Evolutionary conservation across 768 basidiomycete species (phyloP), one percentile per base, ranked within the genome.

Genomic region (Favolaschia claudopus): DNA sequence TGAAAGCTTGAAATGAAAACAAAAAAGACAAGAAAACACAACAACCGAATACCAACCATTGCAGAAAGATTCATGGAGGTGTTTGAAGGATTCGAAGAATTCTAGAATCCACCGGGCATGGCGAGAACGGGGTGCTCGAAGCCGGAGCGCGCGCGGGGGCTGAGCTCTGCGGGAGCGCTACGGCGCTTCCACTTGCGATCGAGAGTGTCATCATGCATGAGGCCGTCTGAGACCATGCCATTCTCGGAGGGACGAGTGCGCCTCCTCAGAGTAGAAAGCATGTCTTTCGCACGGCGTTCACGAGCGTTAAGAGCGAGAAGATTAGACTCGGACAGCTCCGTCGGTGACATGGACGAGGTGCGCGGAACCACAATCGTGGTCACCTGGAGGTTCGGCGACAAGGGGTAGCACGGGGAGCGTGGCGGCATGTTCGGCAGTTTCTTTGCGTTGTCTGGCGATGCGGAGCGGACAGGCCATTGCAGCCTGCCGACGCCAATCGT

Each of bases 111-210:
- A 29, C 86, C 87, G 6, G 85, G 83, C 59, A 87, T 69, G 12
- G 78, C 72, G 39, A 91, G 79, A 40, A 85, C 78, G 14, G 85
- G 84, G 67, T 86, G 85, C 63, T 81, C 75, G 68, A 89, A 89
- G 37, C 84, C 86, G 39, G 68, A 61, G 51, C 88, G 86, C 43
- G 77, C 74, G 39, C 77, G 70, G 19, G 76, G 74, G 57, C 80
- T 75, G 34, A 89, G 72, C 68, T 90, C 85, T 12, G 85, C 86
- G 22, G 88, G 89, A 9, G 86, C 87, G 67, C 87, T 89, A 64
- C 79, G 79, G 47, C 89, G 81, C 70, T 79, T 83, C 70, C 75
- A 77, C 61, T 78, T 79, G 51, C 77, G 74, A 56, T 73, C 76
- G 27, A 67, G 67, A 29, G 63, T 59, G 37, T 63, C 65, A 45